A percentile compares a stretch with the other conserved stretches of the same genome.
Evolutionary conservation across 768 basidiomycete species (phyloP).

Genomic region (Mycena floridula): DNA sequence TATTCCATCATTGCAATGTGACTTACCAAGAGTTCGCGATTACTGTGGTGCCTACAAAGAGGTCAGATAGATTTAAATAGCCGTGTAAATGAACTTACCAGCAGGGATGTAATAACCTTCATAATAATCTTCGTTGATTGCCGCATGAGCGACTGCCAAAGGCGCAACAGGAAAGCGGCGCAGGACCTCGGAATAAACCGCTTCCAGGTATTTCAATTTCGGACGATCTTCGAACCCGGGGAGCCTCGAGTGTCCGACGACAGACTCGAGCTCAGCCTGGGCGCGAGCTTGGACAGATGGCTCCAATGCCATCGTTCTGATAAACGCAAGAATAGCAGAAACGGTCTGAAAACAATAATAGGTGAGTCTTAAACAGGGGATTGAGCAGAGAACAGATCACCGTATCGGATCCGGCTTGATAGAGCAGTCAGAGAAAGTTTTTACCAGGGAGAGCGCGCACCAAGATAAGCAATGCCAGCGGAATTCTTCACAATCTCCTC

Average conservation of each 20-base stretch:
- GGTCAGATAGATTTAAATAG: no score
- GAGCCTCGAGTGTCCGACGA: constrained; percentile 30
- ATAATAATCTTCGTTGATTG: background rate
- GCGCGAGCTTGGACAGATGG: constrained; percentile 37
- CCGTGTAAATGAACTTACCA: no score
- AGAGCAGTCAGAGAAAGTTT: background rate
- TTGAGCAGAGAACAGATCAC: constrained; percentile 3
- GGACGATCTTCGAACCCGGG: constrained; percentile 34
- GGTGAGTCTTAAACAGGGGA: background rate
- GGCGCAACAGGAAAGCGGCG: constrained; percentile 35
- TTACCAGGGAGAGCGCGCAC: constrained; percentile 16
- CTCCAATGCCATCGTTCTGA: constrained; percentile 29
- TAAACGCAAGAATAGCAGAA: constrained; percentile 9
- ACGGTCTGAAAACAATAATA: constrained; percentile 4
- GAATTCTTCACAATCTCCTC: constrained; percentile 33
- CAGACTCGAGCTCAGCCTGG: constrained; percentile 36
- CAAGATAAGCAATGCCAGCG: constrained; percentile 34
- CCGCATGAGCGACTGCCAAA: constrained; percentile 3
- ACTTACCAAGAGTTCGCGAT: background rate
- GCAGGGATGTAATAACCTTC: background rate
- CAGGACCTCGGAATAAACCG: constrained; percentile 34
- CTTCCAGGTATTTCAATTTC: constrained; percentile 37
- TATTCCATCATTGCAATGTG: background rate
- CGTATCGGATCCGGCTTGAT: constrained; percentile 31
- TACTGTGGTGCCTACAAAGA: no score